phyloP scores from a whole-genome alignment of 805 yeast genomes.

The Nakazawaea ishiwadae region DNA sequence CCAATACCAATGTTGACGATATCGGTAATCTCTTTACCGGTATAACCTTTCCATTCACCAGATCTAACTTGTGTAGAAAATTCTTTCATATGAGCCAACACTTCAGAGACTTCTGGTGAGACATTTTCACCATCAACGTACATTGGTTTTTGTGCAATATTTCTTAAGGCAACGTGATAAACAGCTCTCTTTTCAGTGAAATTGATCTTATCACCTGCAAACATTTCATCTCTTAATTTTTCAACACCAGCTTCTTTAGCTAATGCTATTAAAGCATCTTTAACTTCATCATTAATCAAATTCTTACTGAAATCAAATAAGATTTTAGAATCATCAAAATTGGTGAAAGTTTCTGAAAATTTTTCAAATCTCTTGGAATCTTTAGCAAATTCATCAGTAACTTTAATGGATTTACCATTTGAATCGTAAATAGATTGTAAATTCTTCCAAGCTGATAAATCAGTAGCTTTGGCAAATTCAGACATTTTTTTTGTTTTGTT shows the following conservation, averaged over 20 bases:
- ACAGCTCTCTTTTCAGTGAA: conserved; percentile 96
- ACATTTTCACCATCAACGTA: conserved; percentile 86
- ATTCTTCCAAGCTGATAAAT: conserved; percentile 80
- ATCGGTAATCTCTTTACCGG: conserved; percentile 90
- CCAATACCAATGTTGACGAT: conserved; percentile 98
- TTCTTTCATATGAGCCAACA: conserved; percentile 93
- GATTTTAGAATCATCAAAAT: conserved; percentile 84
- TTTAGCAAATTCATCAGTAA: conserved; percentile 69
- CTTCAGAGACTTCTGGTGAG: conserved; percentile 86
- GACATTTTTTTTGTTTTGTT: conserved; percentile 19
- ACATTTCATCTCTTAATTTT: conserved; percentile 83
- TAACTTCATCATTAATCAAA: conserved; percentile 80
- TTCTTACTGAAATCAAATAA: conserved; percentile 95
- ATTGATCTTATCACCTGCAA: conserved; percentile 90
- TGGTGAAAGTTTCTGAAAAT: conserved; percentile 71
- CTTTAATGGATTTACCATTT: conserved; percentile 66
- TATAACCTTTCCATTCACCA: conserved; percentile 95
- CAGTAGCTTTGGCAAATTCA: conserved; percentile 57
- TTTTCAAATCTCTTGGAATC: conserved; percentile 75
- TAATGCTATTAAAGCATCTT: conserved; percentile 60
- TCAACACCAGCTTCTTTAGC: conserved; percentile 92
- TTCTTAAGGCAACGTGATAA: conserved; percentile 94
- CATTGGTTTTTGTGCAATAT: conserved; percentile 82
- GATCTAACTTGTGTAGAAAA: conserved; percentile 87
- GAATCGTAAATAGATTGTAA: conserved; percentile 67